phyloP scores from a whole-genome alignment of 495 filamentous ascomycete species.

The Lasiosphaeria miniovina region DNA sequence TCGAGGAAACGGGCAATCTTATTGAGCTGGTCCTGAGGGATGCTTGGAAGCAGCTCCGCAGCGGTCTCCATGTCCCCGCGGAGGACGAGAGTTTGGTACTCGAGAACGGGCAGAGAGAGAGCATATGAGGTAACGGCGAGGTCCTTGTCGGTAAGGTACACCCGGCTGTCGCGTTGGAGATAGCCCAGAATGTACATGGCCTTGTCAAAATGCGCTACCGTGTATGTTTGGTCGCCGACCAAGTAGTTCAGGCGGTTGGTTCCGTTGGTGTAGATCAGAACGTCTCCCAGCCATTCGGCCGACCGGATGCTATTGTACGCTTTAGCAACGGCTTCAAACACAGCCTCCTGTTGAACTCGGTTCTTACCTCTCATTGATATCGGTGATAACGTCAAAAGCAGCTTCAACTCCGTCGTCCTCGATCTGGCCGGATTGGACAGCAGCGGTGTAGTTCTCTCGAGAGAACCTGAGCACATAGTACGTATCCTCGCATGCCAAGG shows the following conservation, averaged over 20 bases:
- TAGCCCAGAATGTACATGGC: constrained; percentile 95
- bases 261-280: constrained; percentile 96
- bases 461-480: constrained; percentile 94
- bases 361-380: constrained; percentile 80
- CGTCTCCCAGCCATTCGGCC: constrained; percentile 97
- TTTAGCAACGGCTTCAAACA: constrained; percentile 18
- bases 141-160: constrained; percentile 95
- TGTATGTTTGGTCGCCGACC: constrained; percentile 96
- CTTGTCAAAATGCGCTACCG: constrained; percentile 95
- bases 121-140: constrained; percentile 86
- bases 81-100: constrained; percentile 95
- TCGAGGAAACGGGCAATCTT: constrained; percentile 98
- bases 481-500: constrained; percentile 89
- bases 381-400: constrained; percentile 93
- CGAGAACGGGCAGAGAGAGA: constrained; percentile 88
- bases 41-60: constrained; percentile 73
- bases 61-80: constrained; percentile 94
- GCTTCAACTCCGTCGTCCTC: constrained; percentile 97
- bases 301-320: constrained; percentile 65
- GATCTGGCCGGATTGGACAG: constrained; percentile 72
- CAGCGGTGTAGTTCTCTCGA: constrained; percentile 79
- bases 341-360: background rate
- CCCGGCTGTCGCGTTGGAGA: constrained; percentile 84
- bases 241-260: constrained; percentile 98
- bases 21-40: constrained; percentile 88